These are phyloP conservation scores for Cryptosporidium meleagridis DNA, from an alignment of 169 alveolate genomes.

Conservation along the genomic window DNA sequence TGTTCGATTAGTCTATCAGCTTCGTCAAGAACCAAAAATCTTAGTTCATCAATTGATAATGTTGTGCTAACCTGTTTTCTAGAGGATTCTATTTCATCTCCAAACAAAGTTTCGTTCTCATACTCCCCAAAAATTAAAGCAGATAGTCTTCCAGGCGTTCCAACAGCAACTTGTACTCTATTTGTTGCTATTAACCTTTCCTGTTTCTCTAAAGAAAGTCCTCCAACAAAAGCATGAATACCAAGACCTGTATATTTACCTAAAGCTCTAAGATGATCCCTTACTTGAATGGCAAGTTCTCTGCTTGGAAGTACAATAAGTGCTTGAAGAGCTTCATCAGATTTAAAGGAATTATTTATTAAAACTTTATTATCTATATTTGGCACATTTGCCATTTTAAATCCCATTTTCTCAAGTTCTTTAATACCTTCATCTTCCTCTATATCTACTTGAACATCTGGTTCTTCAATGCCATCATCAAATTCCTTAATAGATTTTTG, in stretches of 20 bases:
- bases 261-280: conserved; percentile 75
- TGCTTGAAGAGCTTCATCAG: conserved; percentile 59
- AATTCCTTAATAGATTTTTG: conserved; percentile 6
- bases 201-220: conserved; percentile 84
- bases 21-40: conserved; percentile 86
- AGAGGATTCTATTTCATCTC: neutral
- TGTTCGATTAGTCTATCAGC: conserved; percentile 88
- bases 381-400: neutral
- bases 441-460: neutral
- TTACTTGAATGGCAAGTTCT: conserved; percentile 85
- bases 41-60: conserved; percentile 66
- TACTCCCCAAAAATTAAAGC: conserved; percentile 70
- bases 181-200: conserved; percentile 78
- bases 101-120: conserved; percentile 45
- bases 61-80: conserved; percentile 41
- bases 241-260: conserved; percentile 76
- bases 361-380: neutral
- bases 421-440: conserved; percentile 27
- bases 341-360: neutral
- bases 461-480: neutral
- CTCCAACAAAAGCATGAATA: conserved; percentile 84
- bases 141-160: conserved; percentile 82
- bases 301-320: conserved; percentile 84
- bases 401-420: conserved; percentile 42
- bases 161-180: conserved; percentile 80